phyloP scores from a whole-genome alignment of 176 grass and related monocot genomes.

The Raddia guianensis region DNA sequence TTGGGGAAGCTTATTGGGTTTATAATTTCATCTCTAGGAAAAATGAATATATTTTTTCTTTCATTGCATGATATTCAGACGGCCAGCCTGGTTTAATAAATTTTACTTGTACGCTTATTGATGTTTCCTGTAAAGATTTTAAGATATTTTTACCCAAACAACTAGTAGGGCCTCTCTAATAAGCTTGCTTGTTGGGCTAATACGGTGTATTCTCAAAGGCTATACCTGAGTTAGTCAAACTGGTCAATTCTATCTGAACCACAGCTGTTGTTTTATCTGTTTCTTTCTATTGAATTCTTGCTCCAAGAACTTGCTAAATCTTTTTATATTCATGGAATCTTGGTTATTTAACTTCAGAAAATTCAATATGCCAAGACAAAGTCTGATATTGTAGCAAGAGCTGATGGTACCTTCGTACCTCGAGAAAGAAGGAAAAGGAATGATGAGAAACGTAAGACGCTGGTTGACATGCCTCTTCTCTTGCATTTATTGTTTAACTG shows the following conservation, averaged over 20 bases:
- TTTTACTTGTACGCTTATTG: background rate
- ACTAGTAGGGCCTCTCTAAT: background rate
- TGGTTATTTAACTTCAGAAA: conserved; percentile 63
- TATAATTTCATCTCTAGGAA: conserved; percentile 1
- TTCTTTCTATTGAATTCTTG: conserved; percentile 23
- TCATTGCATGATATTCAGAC: background rate
- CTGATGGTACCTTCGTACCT: conserved; percentile 84
- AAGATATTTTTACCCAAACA: background rate
- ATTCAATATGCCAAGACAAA: conserved; percentile 99
- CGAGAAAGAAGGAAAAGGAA: conserved; percentile 83
- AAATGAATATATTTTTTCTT: background rate
- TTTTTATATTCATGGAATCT: conserved; percentile 22
- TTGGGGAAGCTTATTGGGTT: background rate
- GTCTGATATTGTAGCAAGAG: conserved; percentile 89
- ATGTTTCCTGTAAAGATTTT: background rate
- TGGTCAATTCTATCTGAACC: background rate
- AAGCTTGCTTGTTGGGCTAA: conserved; percentile 21
- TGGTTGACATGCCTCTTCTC: conserved; percentile 9
- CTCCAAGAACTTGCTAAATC: conserved; percentile 6
- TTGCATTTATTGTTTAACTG: conserved; percentile 1
- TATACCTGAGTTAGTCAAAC: background rate
- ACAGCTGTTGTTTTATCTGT: background rate
- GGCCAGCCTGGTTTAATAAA: background rate
- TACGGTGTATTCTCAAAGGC: background rate
- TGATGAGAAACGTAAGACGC: conserved; percentile 76